Evolutionary conservation across 805 yeast genomes (phyloP).

Genomic region (Yarrowia porcina): DNA sequence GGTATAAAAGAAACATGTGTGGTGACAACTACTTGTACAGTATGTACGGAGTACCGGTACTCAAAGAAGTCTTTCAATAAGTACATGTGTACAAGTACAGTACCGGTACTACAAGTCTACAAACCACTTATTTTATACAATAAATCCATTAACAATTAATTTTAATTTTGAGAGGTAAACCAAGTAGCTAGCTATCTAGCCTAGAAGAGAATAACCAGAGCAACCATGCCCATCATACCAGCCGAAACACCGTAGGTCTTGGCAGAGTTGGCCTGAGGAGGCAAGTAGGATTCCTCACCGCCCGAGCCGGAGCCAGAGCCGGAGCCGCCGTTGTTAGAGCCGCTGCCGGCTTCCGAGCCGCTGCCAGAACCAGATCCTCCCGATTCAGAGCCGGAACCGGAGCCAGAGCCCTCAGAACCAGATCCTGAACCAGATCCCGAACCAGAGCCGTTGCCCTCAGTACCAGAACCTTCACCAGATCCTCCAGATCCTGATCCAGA

Average conservation of each 20-base stretch:
- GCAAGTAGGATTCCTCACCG: neutral
- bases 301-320: slow-evolving; percentile 24
- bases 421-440: slow-evolving; percentile 11
- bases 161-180: slow-evolving; percentile 2
- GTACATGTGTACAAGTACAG: too few relatives aligned
- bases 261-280: slow-evolving; percentile 25
- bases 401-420: slow-evolving; percentile 21
- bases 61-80: too few relatives aligned
- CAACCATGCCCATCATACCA: slow-evolving; percentile 13
- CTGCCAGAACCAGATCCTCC: slow-evolving; percentile 12
- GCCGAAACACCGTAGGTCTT: slow-evolving; percentile 6
- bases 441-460: slow-evolving; percentile 14
- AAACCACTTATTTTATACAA: neutral
- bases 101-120: neutral
- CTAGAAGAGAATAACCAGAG: slow-evolving; percentile 5
- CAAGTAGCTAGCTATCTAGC: neutral
- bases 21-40: too few relatives aligned
- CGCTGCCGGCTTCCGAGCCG: slow-evolving; percentile 9
- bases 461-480: slow-evolving; percentile 21
- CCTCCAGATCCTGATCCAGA: slow-evolving; percentile 3
- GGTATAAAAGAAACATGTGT: too few relatives aligned
- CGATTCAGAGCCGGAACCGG: slow-evolving; percentile 17
- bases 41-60: too few relatives aligned
- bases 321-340: neutral
- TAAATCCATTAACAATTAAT: neutral